Conservation (phyloP, 202 grass and related monocot species). For the Carex arenaria region DNA sequence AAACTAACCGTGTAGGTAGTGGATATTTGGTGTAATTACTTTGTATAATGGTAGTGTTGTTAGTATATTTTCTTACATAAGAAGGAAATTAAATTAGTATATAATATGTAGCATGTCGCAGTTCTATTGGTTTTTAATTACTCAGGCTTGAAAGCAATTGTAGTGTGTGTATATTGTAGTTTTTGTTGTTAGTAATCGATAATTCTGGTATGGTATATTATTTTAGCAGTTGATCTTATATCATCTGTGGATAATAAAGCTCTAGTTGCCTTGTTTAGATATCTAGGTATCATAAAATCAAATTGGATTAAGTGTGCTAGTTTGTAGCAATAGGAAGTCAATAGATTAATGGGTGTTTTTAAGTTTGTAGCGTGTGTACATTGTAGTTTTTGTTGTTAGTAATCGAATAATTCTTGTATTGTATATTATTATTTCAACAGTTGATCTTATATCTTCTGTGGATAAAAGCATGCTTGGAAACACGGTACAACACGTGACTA, state of each 20-base stretch:
- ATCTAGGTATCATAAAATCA: too few relatives aligned
- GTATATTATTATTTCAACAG: too few relatives aligned
- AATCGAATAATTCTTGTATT: too few relatives aligned
- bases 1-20: slow-evolving; percentile 30
- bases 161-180: slow-evolving; percentile 31
- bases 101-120: slow-evolving; percentile 19
- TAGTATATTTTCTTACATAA: slow-evolving; percentile 22
- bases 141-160: not conserved
- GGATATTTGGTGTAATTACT: slow-evolving; percentile 55
- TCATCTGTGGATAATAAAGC: not conserved
- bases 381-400: too few relatives aligned
- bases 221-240: not conserved
- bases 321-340: too few relatives aligned
- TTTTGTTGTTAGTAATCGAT: slow-evolving; percentile 5
- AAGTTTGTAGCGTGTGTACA: too few relatives aligned
- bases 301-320: too few relatives aligned
- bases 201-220: slow-evolving; percentile 1
- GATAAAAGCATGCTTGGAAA: not conserved
- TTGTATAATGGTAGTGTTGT: slow-evolving; percentile 26
- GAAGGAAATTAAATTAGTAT: slow-evolving; percentile 6
- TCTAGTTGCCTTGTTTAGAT: too few relatives aligned
- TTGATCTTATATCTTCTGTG: not conserved
- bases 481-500: too few relatives aligned
- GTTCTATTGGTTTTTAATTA: not conserved
- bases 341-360: too few relatives aligned